Conservation (phyloP, 1,139 yeast genomes). For the Zygoascus meyerae region DNA sequence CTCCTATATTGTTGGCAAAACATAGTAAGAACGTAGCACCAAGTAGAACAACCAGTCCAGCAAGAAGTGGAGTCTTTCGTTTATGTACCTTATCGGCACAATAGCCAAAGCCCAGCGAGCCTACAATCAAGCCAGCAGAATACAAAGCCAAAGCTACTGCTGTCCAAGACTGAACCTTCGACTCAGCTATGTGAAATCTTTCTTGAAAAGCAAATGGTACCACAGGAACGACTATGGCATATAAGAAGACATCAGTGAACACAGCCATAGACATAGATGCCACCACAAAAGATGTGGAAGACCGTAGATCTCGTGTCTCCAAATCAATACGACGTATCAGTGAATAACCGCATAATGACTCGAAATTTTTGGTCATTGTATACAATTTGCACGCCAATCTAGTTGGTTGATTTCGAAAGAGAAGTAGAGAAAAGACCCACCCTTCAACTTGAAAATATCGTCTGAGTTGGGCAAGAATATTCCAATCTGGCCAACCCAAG, state of each 20-base stretch:
- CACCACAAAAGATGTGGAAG: slow-evolving; percentile 27
- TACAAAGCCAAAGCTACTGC: slow-evolving; percentile 32
- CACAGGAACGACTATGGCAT: slow-evolving; percentile 33
- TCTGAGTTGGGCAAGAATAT: too few relatives aligned
- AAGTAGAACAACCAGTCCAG: slow-evolving; percentile 30
- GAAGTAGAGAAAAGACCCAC: too few relatives aligned
- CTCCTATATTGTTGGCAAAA: slow-evolving; percentile 25
- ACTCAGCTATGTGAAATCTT: slow-evolving; percentile 27
- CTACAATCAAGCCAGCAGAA: slow-evolving; percentile 33
- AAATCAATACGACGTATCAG: not conserved
- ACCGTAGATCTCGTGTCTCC: slow-evolving; percentile 24
- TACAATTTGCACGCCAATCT: too few relatives aligned
- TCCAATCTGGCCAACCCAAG: too few relatives aligned
- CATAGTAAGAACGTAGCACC: slow-evolving; percentile 31
- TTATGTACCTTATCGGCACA: slow-evolving; percentile 27
- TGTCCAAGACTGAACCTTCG: slow-evolving; percentile 28
- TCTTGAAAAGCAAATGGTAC: slow-evolving; percentile 32
- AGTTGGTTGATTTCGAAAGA: too few relatives aligned
- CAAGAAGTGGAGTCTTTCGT: slow-evolving; percentile 29
- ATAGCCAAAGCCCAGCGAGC: slow-evolving; percentile 31
- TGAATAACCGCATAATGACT: too few relatives aligned
- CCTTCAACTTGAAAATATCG: too few relatives aligned
- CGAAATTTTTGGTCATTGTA: too few relatives aligned
- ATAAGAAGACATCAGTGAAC: slow-evolving; percentile 33
- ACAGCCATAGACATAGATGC: slow-evolving; percentile 30